Evolutionary conservation across 2,329 filamentous ascomycete species (phyloP).

Genomic region (Emmonsiellopsis sp.): DNA sequence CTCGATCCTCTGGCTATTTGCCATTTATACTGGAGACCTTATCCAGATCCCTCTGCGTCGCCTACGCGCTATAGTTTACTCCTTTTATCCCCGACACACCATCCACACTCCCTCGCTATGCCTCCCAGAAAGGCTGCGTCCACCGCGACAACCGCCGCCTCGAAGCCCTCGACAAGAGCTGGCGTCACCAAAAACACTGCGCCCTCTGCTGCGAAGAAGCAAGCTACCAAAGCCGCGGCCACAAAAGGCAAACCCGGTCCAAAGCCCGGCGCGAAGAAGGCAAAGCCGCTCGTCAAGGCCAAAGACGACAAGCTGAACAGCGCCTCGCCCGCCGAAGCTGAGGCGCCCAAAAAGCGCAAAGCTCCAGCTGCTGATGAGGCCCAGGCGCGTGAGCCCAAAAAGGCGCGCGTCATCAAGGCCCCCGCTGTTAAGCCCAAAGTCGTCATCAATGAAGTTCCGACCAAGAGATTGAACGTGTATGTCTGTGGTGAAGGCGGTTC

Average conservation of each 20-base stretch:
- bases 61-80: not conserved
- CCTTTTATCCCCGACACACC: not conserved
- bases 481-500: slow-evolving; percentile 72
- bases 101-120: slow-evolving; percentile 6
- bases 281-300: not conserved
- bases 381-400: slow-evolving; percentile 22
- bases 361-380: slow-evolving; percentile 22
- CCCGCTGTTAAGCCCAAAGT: slow-evolving; percentile 14
- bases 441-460: slow-evolving; percentile 55
- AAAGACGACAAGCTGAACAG: slow-evolving; percentile 2
- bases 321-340: not conserved
- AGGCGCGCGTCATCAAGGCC: slow-evolving; percentile 20
- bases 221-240: slow-evolving; percentile 8
- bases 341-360: slow-evolving; percentile 23
- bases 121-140: slow-evolving; percentile 21
- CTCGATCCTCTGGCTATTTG: too few species aligned
- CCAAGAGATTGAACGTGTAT: slow-evolving; percentile 55
- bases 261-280: not conserved
- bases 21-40: too few species aligned
- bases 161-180: slow-evolving; percentile 17
- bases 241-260: slow-evolving; percentile 13
- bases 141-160: slow-evolving; percentile 16
- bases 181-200: slow-evolving; percentile 17
- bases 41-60: not conserved
- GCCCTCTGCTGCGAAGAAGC: slow-evolving; percentile 11